Evolutionary conservation across 306 rosid genomes (phyloP).

Genomic region (Lathyrus aphaca): DNA sequence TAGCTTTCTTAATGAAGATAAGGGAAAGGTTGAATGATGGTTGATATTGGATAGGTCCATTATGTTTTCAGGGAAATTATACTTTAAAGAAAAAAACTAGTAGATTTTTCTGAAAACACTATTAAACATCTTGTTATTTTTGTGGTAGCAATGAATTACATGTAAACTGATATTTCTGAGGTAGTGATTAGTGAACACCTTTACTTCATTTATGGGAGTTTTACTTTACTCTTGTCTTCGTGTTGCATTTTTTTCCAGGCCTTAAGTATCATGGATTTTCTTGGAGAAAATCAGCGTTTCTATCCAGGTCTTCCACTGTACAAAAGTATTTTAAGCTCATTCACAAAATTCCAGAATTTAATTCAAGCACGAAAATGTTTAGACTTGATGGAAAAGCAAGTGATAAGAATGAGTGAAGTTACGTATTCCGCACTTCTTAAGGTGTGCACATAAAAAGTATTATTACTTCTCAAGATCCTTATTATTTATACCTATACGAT

Average conservation of each 20-base stretch:
- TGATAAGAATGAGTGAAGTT: conserved; percentile 75
- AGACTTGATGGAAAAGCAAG: conserved; percentile 71
- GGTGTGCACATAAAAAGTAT: conserved; percentile 52
- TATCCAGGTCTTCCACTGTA: conserved; percentile 51
- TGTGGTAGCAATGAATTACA: too few relatives aligned
- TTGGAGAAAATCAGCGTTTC: conserved; percentile 54
- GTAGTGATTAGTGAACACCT: too few relatives aligned
- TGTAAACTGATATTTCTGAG: too few relatives aligned
- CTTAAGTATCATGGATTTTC: conserved; percentile 58
- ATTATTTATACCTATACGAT: conserved; percentile 20
- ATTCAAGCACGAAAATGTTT: conserved; percentile 69
- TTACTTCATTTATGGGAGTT: too few relatives aligned
- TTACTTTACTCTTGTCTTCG: too few relatives aligned
- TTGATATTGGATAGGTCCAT: conserved; percentile 22
- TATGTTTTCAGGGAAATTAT: too few relatives aligned
- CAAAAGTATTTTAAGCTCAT: conserved; percentile 66
- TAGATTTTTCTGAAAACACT: too few relatives aligned
- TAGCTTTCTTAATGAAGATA: conserved; percentile 16
- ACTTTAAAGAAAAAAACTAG: too few relatives aligned
- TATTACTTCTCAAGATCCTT: conserved; percentile 18
- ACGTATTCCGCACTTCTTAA: conserved; percentile 75
- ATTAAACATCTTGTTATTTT: too few relatives aligned
- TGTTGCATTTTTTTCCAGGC: too few relatives aligned
- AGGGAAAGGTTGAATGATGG: conserved; percentile 4
- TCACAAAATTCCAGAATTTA: conserved; percentile 47